Percentiles rank a stretch among this genome's conserved stretches.
Evolutionary conservation across 2,329 filamentous ascomycete genomes (phyloP).

Genomic region (Ophiostoma sp.): DNA sequence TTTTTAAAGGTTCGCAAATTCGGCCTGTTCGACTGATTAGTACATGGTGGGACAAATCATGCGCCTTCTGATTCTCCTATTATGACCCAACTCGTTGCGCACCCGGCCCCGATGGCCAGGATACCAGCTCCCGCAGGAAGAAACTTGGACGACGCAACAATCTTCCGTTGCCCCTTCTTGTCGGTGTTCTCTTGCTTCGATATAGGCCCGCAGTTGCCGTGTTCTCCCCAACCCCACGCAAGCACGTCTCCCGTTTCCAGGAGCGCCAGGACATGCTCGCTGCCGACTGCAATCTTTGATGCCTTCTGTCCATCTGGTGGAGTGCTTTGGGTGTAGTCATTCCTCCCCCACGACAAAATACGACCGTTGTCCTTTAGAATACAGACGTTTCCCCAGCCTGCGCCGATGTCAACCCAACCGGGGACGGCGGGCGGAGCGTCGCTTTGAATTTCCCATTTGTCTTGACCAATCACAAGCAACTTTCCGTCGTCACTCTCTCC

Average conservation of each 20-base stretch:
- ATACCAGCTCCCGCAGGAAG: conserved; percentile 50
- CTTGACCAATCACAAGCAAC: conserved; percentile 62
- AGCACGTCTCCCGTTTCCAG: conserved; percentile 61
- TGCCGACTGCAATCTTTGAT: conserved; percentile 68
- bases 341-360: conserved; percentile 70
- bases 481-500: conserved; percentile 51
- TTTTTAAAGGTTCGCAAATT: conserved; percentile 31
- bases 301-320: conserved; percentile 55
- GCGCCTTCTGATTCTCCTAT: conserved; percentile 14
- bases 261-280: conserved; percentile 79
- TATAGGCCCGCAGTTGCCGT: conserved; percentile 81
- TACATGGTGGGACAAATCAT: not conserved
- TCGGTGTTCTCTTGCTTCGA: conserved; percentile 52
- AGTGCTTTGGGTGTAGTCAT: conserved; percentile 77
- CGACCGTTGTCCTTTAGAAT: conserved; percentile 57
- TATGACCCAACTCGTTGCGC: conserved; percentile 76
- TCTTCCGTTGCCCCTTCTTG: conserved; percentile 64
- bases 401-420: conserved; percentile 62
- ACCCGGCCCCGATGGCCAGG: conserved; percentile 69
- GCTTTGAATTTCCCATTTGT: conserved; percentile 65
- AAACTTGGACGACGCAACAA: conserved; percentile 55
- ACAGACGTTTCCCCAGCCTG: conserved; percentile 79
- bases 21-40: conserved; percentile 31
- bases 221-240: conserved; percentile 95
- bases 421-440: conserved; percentile 48